Evolutionary conservation across 2,329 filamentous ascomycete species (phyloP), one percentile per base, ranked within the genome.

Genomic region (Alternaria infectoria): DNA sequence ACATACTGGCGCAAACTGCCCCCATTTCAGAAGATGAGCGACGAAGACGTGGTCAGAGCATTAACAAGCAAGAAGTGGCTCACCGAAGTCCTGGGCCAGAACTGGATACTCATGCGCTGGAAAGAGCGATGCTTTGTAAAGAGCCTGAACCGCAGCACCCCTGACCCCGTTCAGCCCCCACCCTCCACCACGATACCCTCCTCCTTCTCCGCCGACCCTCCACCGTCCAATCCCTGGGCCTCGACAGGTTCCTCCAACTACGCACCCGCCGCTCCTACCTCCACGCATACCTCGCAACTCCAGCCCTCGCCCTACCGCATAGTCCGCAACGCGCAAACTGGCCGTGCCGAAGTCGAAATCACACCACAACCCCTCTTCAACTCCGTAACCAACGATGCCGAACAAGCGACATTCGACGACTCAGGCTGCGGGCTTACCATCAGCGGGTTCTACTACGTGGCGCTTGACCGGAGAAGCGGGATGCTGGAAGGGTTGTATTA

Each of bases 41-140:
- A 83, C 59, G 75, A 81, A 3, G 79, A 84, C 12, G 69, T 85
- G 11, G 81, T 82, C 1, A 73, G 77, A n/a, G 75, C 78, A 5
- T 73, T 87, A 8, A 79, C 84, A 9, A 82, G 78, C 55, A 78
- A 75, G 54, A 70, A 72, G 13, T 80, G 72, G 74, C 69, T 74
- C 56, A 60, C 60, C 2, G 66, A 75, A 10, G 74, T 75, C 6
- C 71, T 86, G 15, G 76, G 76, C 47, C 72, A 80, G 28, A 80
- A 86, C n/a, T 87, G 84, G 79, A 80, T 87, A 23, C 80, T 86
- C 50, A 87, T 87, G 85, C 80, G 85, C 26, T 86, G 85, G 85
- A 87, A 87, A 72, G 85, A 85, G 72, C 79, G 81, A 13, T 85
- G 83, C 67, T 85, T 85, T 62, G 81, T 85, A 44, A 79, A 77